Conservation (phyloP, 306 rosid genomes). For the Trichosanthes cucumerina region DNA sequence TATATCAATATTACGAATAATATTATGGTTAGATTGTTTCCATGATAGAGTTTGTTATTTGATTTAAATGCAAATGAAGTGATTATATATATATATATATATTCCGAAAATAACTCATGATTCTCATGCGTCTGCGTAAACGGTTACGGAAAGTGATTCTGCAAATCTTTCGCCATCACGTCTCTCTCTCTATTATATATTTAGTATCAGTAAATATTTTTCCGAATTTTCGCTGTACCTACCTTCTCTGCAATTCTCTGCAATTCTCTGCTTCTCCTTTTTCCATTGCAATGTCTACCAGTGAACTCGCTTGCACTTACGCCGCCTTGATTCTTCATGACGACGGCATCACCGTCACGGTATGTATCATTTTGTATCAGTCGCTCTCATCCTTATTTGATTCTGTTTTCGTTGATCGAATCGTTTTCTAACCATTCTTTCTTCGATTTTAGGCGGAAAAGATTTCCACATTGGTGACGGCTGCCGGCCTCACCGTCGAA, state of each 20-base stretch:
- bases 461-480: conserved; percentile 32
- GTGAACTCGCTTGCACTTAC: conserved; percentile 38
- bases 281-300: conserved; percentile 19
- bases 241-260: not conserved
- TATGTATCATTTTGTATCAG: conserved; percentile 13
- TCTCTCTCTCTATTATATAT: not conserved
- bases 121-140: no score
- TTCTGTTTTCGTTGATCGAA: not conserved
- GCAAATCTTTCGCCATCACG: not conserved
- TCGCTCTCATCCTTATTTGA: not conserved
- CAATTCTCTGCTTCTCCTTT: not conserved
- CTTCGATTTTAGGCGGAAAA: conserved; percentile 29
- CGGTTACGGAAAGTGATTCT: no score
- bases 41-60: no score
- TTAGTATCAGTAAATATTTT: not conserved
- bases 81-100: no score
- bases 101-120: no score
- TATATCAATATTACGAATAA: no score
- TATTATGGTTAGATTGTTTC: no score
- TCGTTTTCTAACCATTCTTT: not conserved
- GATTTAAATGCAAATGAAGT: no score
- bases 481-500: conserved; percentile 25
- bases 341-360: conserved; percentile 41
- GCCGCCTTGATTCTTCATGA: conserved; percentile 40
- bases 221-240: not conserved